phyloP scores from a whole-genome alignment of 192 early-diverging fungal species.

The Umbelopsis sp. region DNA sequence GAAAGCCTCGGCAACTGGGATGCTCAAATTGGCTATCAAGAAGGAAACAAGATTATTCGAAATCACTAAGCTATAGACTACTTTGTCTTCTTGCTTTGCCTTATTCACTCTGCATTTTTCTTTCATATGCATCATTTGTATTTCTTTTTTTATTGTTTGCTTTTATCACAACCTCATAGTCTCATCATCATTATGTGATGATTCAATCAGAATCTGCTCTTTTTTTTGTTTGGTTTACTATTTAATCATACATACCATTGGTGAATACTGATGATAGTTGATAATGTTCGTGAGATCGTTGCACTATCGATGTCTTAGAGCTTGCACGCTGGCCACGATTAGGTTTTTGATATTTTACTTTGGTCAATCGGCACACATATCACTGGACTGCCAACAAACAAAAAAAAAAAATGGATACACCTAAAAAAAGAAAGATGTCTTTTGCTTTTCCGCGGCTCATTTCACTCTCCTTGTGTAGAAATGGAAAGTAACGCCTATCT shows the following conservation, averaged over 20 bases:
- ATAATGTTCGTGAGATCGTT: too few species aligned
- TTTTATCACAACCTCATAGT: slow-evolving; percentile 14
- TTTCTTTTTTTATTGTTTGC: neutral
- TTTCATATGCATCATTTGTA: neutral
- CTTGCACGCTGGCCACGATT: too few species aligned
- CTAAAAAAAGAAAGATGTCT: too few species aligned
- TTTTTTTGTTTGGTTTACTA: neutral
- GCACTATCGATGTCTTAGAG: too few species aligned
- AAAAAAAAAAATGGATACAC: neutral
- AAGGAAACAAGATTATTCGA: slow-evolving; percentile 12
- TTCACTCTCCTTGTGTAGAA: neutral
- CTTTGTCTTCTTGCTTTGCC: neutral
- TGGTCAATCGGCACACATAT: neutral
- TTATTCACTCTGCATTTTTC: slow-evolving; percentile 11
- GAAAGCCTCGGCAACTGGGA: slow-evolving; percentile 17
- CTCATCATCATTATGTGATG: neutral
- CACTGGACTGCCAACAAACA: neutral
- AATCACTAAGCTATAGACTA: neutral
- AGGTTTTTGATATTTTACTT: too few species aligned
- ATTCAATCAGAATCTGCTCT: slow-evolving; percentile 10
- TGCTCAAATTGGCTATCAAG: slow-evolving; percentile 25
- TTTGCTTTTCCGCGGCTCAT: neutral
- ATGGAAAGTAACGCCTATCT: neutral
- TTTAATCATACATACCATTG: neutral
- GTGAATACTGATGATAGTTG: too few species aligned